Evolutionary conservation across 495 filamentous ascomycete genomes (phyloP).

Genomic region (Hypoxylon cercidicola): DNA sequence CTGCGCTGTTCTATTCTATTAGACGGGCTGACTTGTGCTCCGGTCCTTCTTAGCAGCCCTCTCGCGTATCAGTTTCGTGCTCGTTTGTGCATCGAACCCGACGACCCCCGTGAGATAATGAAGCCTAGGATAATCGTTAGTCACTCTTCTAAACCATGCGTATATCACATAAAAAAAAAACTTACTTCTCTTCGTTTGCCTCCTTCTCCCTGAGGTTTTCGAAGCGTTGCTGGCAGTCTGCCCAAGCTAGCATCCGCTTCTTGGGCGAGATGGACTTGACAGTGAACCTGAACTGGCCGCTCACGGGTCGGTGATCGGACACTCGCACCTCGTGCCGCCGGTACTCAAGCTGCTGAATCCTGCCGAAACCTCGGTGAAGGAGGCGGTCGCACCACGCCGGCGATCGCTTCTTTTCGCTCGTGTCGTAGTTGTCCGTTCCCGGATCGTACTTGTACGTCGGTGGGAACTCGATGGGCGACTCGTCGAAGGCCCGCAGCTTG

Average conservation of each 20-base stretch:
- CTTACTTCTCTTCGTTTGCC: constrained; percentile 65
- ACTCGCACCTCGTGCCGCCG: constrained; percentile 86
- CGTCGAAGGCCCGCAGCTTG: constrained; percentile 84
- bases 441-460: constrained; percentile 99
- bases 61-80: constrained; percentile 51
- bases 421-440: constrained; percentile 91
- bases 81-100: constrained; percentile 57
- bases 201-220: constrained; percentile 73
- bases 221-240: constrained; percentile 75
- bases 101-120: constrained; percentile 57
- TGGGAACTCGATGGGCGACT: constrained; percentile 86
- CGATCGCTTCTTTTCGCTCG: constrained; percentile 92
- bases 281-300: constrained; percentile 79
- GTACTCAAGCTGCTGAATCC: constrained; percentile 89
- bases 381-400: constrained; percentile 98
- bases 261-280: constrained; percentile 80
- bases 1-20: constrained; percentile 25
- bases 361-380: constrained; percentile 83
- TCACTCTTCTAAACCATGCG: neutral
- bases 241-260: constrained; percentile 72
- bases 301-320: constrained; percentile 94
- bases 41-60: constrained; percentile 45
- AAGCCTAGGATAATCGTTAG: constrained; percentile 48
- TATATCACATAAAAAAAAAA: constrained; percentile 3
- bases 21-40: constrained; percentile 43